Evolutionary conservation across 2,329 filamentous ascomycete genomes (phyloP).

Genomic region (Coniella vitis): DNA sequence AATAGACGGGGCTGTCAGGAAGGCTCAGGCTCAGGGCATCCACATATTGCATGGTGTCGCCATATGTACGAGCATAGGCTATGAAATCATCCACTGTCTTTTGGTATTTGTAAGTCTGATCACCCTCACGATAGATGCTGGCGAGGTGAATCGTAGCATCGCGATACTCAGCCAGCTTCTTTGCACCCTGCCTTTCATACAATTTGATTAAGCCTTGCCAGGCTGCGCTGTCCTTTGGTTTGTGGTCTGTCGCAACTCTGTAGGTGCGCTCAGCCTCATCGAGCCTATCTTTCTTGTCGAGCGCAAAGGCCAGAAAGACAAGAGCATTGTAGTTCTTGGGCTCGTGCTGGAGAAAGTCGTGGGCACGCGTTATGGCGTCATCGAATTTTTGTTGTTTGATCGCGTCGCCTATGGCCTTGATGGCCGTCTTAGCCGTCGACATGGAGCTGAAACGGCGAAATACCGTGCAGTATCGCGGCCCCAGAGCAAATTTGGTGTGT

Average conservation of each 20-base stretch:
- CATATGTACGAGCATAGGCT: conserved; percentile 64
- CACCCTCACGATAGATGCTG: conserved; percentile 61
- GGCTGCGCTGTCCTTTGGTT: conserved; percentile 70
- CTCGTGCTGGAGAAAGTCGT: conserved; percentile 64
- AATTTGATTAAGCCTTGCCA: conserved; percentile 87
- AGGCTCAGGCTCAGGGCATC: conserved; percentile 69
- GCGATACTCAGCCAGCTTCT: conserved; percentile 68
- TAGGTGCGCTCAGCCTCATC: conserved; percentile 75
- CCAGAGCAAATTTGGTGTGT: background rate
- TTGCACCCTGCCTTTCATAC: conserved; percentile 68
- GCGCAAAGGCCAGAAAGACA: conserved; percentile 80
- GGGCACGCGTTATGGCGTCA: conserved; percentile 63
- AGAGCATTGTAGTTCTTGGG: conserved; percentile 75
- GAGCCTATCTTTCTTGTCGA: conserved; percentile 66
- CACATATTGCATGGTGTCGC: conserved; percentile 66
- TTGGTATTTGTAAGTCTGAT: conserved; percentile 57
- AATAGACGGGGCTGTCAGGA: conserved; percentile 74
- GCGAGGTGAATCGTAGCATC: conserved; percentile 67
- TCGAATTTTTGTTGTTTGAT: conserved; percentile 75
- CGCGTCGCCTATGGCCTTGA: conserved; percentile 75
- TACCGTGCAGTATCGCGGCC: too few relatives aligned
- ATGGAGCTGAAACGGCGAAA: conserved; percentile 31
- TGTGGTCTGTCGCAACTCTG: conserved; percentile 61
- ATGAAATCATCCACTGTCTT: conserved; percentile 74
- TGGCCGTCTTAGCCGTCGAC: conserved; percentile 58